Evolutionary conservation across 1,284 basidiomycete genomes (phyloP).

Genomic region (Butyriboletus appendiculatus): DNA sequence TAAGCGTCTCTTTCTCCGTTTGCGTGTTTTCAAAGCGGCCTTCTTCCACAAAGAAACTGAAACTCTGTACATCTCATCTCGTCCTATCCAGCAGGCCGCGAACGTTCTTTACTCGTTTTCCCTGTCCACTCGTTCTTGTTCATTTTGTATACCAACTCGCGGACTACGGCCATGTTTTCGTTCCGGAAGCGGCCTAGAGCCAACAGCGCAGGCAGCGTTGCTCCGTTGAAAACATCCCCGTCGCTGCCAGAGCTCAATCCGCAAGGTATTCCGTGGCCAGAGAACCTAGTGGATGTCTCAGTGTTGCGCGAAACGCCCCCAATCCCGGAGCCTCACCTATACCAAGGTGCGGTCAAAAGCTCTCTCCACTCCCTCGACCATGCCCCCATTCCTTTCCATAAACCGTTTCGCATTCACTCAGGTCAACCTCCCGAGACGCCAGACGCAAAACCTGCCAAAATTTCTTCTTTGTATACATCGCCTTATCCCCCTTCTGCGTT

Average conservation of each 20-base stretch:
- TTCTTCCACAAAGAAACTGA: conserved; percentile 18
- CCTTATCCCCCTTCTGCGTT: conserved; percentile 57
- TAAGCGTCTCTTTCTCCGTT: conserved; percentile 8
- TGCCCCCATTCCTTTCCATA: conserved; percentile 71
- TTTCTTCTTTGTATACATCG: conserved; percentile 70
- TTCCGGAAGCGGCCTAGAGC: conserved; percentile 58
- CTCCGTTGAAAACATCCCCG: conserved; percentile 53
- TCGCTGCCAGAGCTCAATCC: conserved; percentile 74
- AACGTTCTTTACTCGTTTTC: conserved; percentile 24
- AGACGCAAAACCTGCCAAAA: conserved; percentile 43
- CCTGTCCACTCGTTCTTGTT: conserved; percentile 24
- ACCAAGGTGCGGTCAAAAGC: conserved; percentile 65
- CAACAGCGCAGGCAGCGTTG: conserved; percentile 42
- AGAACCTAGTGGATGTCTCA: conserved; percentile 69
- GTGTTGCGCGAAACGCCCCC: conserved; percentile 53
- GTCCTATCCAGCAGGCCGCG: conserved; percentile 14
- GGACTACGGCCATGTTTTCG: conserved; percentile 58
- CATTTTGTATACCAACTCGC: conserved; percentile 26
- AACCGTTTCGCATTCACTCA: conserved; percentile 59
- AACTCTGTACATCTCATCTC: conserved; percentile 16
- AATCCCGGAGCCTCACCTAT: conserved; percentile 33
- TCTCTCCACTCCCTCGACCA: conserved; percentile 53
- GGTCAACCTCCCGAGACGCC: conserved; percentile 43
- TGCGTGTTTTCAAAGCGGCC: conserved; percentile 17
- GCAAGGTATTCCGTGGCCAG: conserved; percentile 78